These are phyloP conservation scores for Chlorella sp. DNA, from an alignment of 139 green algal genomes.

Conservation along the genomic window DNA sequence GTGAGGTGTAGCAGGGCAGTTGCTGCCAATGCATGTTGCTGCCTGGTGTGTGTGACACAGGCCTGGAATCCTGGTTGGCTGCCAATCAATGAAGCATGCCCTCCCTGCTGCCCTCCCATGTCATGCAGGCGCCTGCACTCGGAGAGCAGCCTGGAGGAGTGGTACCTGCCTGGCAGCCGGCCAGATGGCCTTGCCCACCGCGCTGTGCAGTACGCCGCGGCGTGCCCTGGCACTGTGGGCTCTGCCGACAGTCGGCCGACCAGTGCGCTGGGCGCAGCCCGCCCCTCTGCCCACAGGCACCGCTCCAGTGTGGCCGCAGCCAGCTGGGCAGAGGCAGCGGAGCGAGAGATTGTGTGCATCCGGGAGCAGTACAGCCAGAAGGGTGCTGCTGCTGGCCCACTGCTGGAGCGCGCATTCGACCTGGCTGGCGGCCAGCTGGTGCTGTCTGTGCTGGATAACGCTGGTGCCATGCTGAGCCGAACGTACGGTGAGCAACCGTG, in stretches of 20 bases:
- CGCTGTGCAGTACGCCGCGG: background rate
- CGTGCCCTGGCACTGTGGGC: background rate
- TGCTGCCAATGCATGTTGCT: background rate
- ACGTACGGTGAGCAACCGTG: constrained; percentile 16
- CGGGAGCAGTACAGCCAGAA: background rate
- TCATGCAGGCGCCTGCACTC: constrained; percentile 15
- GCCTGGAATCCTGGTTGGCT: background rate
- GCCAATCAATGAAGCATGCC: too few species aligned
- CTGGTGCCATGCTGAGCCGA: background rate
- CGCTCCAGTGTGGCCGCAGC: background rate
- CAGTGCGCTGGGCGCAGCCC: background rate
- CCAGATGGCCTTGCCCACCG: constrained; percentile 9
- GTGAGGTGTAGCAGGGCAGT: background rate
- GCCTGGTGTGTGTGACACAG: background rate
- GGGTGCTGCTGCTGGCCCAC: too few species aligned
- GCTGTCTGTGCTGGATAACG: background rate
- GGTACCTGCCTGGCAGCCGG: constrained; percentile 1
- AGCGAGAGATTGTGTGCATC: background rate
- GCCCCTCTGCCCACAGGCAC: too few species aligned
- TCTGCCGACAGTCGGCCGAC: background rate
- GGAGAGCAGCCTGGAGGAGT: constrained; percentile 5
- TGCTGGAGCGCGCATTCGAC: constrained; percentile 23
- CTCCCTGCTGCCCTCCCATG: background rate
- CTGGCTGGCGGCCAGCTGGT: background rate
- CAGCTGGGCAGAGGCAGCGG: background rate